Evolutionary conservation across 805 yeast genomes (phyloP), one percentile per base, ranked within the genome.

Genomic region (Zygotorulaspora chibaensis): DNA sequence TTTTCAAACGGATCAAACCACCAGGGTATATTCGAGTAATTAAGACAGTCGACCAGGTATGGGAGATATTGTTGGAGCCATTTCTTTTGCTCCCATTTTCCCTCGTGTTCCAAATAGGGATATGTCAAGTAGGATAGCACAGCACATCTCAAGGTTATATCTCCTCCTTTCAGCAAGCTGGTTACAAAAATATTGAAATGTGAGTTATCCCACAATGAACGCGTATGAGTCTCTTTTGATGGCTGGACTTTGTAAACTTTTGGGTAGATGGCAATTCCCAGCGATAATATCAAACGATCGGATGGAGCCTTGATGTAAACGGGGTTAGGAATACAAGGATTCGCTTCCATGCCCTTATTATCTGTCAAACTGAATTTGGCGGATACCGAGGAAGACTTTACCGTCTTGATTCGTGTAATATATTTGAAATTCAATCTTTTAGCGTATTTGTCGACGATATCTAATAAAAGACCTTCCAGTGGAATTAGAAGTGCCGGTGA

Each of bases 1-100:
- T 41, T 47, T 12, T 60, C 61, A 18, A 63, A 55, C 3, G 66
- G 64, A 48, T 61, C 63, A 47, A 56, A 63, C 65, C 66, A 61
- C 59, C 59, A 54, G 10, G 68, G 68, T 3, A 62, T 18, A n/a
- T 43, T 37, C 9, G 51, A 48, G 20, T 42, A 53, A 37, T 62
- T 56, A 38, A 63, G 54, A 11, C 56, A 49, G 7, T 55, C 56
- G 20, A 60, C 45, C 39, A 63, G 44, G 42, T 56, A 56, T 3
- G 67, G 66, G 28, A 62, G 44, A 30, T 54, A 35, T 39, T 53
- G 54, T 3, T 42, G 44, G n/a, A 60, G 31, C 2, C 50, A 46
- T 18, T 48, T 47, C 12, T 48, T 48, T 36, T 54, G 51, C 15
- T 44, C 41, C 48, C 56, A 56, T 5, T 35, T 33, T 3, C 42